A percentile compares a stretch with the other conserved stretches of the same genome.
Conservation (phyloP, 2,329 filamentous ascomycete species). For the Exophiala spinifera region DNA sequence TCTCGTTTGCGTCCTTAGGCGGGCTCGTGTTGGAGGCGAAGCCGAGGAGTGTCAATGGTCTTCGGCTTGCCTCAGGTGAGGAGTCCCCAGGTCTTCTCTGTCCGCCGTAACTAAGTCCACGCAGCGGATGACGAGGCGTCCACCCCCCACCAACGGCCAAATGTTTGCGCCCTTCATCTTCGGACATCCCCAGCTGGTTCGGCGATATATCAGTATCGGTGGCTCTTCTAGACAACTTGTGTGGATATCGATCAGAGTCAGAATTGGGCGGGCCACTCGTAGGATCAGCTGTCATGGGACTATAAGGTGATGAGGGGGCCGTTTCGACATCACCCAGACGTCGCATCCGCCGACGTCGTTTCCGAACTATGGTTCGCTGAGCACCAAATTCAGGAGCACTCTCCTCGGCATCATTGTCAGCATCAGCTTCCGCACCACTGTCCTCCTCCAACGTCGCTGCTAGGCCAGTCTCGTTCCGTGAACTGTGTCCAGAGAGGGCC, state of each 20-base stretch:
- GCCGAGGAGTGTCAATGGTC: constrained; percentile 60
- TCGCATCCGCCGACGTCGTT: constrained; percentile 62
- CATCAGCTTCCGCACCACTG: constrained; percentile 58
- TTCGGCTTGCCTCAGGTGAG: constrained; percentile 53
- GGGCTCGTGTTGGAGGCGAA: constrained; percentile 62
- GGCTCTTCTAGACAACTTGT: constrained; percentile 58
- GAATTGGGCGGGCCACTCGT: constrained; percentile 41
- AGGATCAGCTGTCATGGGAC: constrained; percentile 33
- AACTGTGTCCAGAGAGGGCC: constrained; percentile 44
- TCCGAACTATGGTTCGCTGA: constrained; percentile 50
- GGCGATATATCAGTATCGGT: constrained; percentile 62
- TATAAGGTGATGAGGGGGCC: constrained; percentile 64
- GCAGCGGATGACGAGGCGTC: constrained; percentile 60
- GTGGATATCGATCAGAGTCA: constrained; percentile 43
- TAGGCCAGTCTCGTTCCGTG: constrained; percentile 49
- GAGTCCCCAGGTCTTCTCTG: constrained; percentile 56
- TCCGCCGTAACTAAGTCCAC: constrained; percentile 48
- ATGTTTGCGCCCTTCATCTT: constrained; percentile 69
- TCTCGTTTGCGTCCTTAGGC: constrained; percentile 44
- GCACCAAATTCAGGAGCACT: constrained; percentile 71
- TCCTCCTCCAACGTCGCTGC: constrained; percentile 56
- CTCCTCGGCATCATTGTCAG: constrained; percentile 77
- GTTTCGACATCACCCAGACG: constrained; percentile 58
- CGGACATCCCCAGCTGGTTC: constrained; percentile 65
- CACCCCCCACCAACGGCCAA: constrained; percentile 54